A percentile compares a stretch with the other conserved stretches of the same genome.
Evolutionary conservation across 345 rosid species (phyloP).

Genomic region (Corchorus olitorius): DNA sequence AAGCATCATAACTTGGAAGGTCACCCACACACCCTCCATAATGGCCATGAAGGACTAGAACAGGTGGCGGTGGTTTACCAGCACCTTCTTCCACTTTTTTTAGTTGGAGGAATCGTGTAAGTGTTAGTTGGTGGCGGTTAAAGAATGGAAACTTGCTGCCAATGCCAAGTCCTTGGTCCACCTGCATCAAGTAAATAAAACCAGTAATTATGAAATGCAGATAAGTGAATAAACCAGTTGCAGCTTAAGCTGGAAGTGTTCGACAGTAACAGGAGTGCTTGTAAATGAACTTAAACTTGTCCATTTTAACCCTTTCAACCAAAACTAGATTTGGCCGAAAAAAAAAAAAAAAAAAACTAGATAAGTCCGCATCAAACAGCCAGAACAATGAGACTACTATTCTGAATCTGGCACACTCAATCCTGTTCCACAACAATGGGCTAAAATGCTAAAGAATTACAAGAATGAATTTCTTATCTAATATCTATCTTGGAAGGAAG

Average conservation of each 20-base stretch:
- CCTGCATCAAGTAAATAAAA: slow-evolving; percentile 47
- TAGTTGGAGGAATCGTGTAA: slow-evolving; percentile 85
- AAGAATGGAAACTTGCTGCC: slow-evolving; percentile 97
- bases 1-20: slow-evolving; percentile 96
- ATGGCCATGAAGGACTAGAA: slow-evolving; percentile 94
- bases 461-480: neutral
- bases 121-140: slow-evolving; percentile 89
- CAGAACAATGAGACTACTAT: neutral
- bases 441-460: neutral
- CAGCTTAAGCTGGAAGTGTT: neutral
- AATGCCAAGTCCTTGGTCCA: slow-evolving; percentile 96
- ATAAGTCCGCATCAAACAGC: neutral
- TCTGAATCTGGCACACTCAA: slow-evolving; percentile 1
- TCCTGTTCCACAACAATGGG: neutral
- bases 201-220: slow-evolving; percentile 15
- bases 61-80: slow-evolving; percentile 83
- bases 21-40: slow-evolving; percentile 99
- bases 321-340: neutral
- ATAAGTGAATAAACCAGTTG: neutral
- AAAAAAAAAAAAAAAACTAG: neutral
- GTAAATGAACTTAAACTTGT: neutral
- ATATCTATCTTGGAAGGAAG: neutral
- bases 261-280: neutral
- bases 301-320: slow-evolving; percentile 2
- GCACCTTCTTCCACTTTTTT: slow-evolving; percentile 86